These are phyloP conservation scores for Leccinum longicurvipes DNA, from an alignment of 768 basidiomycete species.

Conservation along the genomic window DNA sequence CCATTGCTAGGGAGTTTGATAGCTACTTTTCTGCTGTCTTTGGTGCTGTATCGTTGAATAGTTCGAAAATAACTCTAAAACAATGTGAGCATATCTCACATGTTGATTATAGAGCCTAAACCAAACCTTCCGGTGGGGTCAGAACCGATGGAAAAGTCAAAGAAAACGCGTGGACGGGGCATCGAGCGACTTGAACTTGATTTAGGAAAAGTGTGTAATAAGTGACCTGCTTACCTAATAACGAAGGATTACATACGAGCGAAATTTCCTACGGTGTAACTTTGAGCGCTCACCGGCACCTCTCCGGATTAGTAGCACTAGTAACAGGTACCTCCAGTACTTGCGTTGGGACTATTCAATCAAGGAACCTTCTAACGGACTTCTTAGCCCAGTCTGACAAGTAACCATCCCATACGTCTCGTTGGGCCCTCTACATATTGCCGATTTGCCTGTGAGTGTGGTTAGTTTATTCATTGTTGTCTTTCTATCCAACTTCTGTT, in stretches of 20 bases:
- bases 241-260: not conserved
- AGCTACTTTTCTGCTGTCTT: conserved; percentile 79
- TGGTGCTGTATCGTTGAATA: conserved; percentile 69
- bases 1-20: not conserved
- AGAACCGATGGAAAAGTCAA: conserved; percentile 57
- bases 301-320: not conserved
- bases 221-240: conserved; percentile 13
- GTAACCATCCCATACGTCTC: not conserved
- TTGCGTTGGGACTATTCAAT: not conserved
- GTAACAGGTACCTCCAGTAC: not conserved
- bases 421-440: not conserved
- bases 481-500: not conserved
- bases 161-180: conserved; percentile 61
- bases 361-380: not conserved
- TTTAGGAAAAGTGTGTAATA: not conserved
- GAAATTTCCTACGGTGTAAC: not conserved
- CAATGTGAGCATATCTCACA: conserved; percentile 10
- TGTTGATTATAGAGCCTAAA: not conserved
- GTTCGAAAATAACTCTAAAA: conserved; percentile 66
- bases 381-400: not conserved
- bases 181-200: conserved; percentile 27
- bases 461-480: conserved; percentile 1
- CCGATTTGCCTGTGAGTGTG: not conserved
- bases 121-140: conserved; percentile 54
- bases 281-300: not conserved